phyloP scores from a whole-genome alignment of 2,329 filamentous ascomycete genomes.

The Penicillium concentricum region DNA sequence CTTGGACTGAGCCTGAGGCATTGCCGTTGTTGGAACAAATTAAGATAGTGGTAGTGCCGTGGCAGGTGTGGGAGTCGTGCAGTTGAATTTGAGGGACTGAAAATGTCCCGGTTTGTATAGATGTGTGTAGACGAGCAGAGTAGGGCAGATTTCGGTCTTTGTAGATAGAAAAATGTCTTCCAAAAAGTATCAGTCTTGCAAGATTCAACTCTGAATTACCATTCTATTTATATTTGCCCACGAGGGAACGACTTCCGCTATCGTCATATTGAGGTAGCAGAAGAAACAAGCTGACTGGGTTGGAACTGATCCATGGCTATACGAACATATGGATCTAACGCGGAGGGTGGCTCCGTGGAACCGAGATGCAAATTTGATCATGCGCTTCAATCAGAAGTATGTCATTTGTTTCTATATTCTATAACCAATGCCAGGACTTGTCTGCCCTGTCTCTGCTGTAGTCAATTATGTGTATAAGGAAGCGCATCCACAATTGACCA shows the following conservation, averaged over 20 bases:
- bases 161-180: background rate
- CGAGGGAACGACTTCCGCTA: background rate
- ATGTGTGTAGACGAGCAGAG: background rate
- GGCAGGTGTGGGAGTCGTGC: background rate
- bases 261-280: slow-evolving; percentile 16
- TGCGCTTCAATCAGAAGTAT: slow-evolving; percentile 9
- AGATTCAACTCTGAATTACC: background rate
- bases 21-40: slow-evolving; percentile 4
- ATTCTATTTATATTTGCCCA: background rate
- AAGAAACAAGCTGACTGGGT: background rate
- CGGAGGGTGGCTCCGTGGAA: slow-evolving; percentile 13
- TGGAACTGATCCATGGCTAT: slow-evolving; percentile 6
- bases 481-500: slow-evolving; percentile 15
- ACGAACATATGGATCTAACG: background rate
- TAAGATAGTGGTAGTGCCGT: background rate
- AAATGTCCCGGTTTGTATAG: background rate
- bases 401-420: slow-evolving; percentile 14
- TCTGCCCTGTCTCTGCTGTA: slow-evolving; percentile 10
- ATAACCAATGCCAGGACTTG: background rate
- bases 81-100: background rate
- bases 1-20: slow-evolving; percentile 26
- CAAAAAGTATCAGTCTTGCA: background rate
- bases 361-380: background rate
- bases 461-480: slow-evolving; percentile 14
- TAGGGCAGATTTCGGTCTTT: background rate